Evolutionary conservation across 2,329 filamentous ascomycete species (phyloP).

Genomic region (Ophiostoma ulmi): DNA sequence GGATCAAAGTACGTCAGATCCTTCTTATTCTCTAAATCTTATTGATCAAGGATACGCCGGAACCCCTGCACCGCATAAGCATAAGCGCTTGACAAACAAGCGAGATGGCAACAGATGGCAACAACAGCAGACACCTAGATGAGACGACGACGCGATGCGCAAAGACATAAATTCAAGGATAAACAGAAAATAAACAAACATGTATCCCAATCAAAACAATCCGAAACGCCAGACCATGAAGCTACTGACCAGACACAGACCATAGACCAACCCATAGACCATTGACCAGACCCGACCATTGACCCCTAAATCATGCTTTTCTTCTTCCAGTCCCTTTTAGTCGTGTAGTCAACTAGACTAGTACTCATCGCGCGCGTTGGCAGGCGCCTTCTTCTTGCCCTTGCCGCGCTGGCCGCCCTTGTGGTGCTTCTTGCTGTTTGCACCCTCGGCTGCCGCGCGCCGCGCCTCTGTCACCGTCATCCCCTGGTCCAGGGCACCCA

Average conservation of each 20-base stretch:
- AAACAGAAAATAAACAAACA: not conserved
- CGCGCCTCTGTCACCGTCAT: constrained; percentile 74
- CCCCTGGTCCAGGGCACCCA: constrained; percentile 79
- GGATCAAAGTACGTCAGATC: not conserved
- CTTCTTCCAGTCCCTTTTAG: not conserved
- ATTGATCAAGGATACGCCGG: not conserved
- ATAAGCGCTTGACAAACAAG: not conserved
- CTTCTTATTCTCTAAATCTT: not conserved
- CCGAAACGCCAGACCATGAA: constrained; percentile 10
- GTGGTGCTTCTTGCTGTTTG: constrained; percentile 84
- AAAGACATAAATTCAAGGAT: not conserved
- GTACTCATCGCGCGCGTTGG: constrained; percentile 23
- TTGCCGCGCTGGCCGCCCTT: constrained; percentile 62
- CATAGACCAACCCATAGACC: constrained; percentile 2
- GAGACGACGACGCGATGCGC: not conserved
- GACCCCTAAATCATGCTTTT: constrained; percentile 14
- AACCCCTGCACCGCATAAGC: constrained; percentile 9
- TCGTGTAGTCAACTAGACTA: not conserved
- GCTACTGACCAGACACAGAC: not conserved
- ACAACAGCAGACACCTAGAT: not conserved
- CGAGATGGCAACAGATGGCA: constrained; percentile 7
- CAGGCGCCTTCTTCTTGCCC: constrained; percentile 36
- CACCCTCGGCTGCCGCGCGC: constrained; percentile 51
- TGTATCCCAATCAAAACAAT: not conserved
- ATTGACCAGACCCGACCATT: not conserved